Evolutionary conservation across 1,139 yeast genomes (phyloP), one percentile per base, ranked within the genome.

Genomic region (Debaryomycetaceae sp.): DNA sequence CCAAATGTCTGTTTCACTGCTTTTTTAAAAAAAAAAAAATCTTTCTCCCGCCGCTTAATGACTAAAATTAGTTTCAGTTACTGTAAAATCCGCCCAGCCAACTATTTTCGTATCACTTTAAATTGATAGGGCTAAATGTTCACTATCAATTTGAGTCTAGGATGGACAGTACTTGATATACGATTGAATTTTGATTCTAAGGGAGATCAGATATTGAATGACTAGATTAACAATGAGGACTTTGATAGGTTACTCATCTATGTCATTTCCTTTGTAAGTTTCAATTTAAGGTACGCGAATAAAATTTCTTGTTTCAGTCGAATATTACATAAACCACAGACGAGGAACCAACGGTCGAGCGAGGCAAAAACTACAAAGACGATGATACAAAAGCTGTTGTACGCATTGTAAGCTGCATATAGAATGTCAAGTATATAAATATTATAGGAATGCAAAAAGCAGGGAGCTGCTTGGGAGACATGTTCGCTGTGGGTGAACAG

Each of bases 251-350:
- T 2, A n/a, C n/a, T n/a, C n/a, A 8, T 22, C 2, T 11, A 22
- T 22, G 26, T 22, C 26, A 22, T 8, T 22, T 22, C 26, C 26
- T 11, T 22, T 22, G 26, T 22, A 11, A 22, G 26, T 22, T 22
- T 22, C 26, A 22, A 22, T 35, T 35, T 24, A 34, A 35, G 37
- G 34, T 35, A 35, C 37, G 37, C 37, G 35, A 36, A 11, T 13
- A 33, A 17, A 11, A 22, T 17, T 28, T 30, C 36, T 41, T 41
- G 39, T 41, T 41, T 39, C 19, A 35, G 28, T 34, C 33, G 44
- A 39, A 41, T 39, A 41, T 41, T 41, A 41, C 44, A 41, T 42
- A 41, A 41, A 36, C 34, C 14, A 17, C 28, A 33, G 19, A 30
- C 32, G 15, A 30, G 32, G 13, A 30, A n/a, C 32, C 26, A 22